Base-by-base conservation (phyloP, 1,284 basidiomycete genomes). In the Trichosporon sp. region DNA sequence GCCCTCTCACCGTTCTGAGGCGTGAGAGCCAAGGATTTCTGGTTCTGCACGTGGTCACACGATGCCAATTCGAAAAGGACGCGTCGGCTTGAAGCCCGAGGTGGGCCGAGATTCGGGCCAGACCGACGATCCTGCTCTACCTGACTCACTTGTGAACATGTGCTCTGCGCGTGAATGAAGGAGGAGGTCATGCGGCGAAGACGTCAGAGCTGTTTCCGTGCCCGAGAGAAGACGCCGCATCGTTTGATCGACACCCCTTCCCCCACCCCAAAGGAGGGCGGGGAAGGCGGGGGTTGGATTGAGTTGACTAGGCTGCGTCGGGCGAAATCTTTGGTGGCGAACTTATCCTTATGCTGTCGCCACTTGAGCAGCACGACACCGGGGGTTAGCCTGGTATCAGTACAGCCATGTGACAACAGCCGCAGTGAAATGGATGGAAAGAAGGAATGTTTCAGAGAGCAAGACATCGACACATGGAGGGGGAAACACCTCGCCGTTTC, bases 31-130 rank as follows among this genome's bases (percentile, higher is more conserved):
- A 26, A 54, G 19, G 19, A 21, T 6, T 21, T 10, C 19, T 10
- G 3, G 6, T 2, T 8, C 35, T 16, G 21, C 51, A 54, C 51
- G 51, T 54, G 51, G 51, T 37, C 35, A 10, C 35, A 10, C 8
- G 35, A 10, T 37, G 2, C 4, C 19, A 10, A 54, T 54, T 54
- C 51, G 51, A 54, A 54, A 21, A 54, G 7, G 8, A 21, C 26
- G 43, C 14, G 10, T 54, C 51, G n/a, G 51, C 51, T 54, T 54
- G 51, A 54, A 54, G 51, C 51, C 51, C 51, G 51, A 54, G 51
- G 10, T 4, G 16, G 51, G 51, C 51, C 51, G 51, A 54, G 51
- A 54, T 54, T 54, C 19, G 51, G 51, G 19, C 51, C 51, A 54
- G 51, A 21, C 51, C 51, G 51, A 21, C 21, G 51, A 54, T 54